A percentile compares a stretch with the other conserved stretches of the same genome.
Conservation (phyloP, 129 eudicot genomes). For the Glebionis coronaria region DNA sequence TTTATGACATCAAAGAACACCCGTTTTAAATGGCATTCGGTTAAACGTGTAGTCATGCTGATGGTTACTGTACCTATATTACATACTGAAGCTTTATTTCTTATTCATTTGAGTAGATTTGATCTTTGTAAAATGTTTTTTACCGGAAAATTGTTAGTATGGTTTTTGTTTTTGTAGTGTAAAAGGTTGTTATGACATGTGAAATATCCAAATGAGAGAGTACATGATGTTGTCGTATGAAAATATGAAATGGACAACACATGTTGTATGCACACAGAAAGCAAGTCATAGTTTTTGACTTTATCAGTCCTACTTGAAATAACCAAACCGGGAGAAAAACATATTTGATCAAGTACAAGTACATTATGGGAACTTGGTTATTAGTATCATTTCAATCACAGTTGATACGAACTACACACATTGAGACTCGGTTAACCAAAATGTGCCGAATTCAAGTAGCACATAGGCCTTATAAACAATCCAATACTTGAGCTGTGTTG, state of each 20-base stretch:
- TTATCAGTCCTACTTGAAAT: background rate
- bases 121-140: background rate
- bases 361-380: background rate
- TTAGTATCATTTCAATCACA: background rate
- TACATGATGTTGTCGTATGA: constrained; percentile 24
- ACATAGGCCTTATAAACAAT: background rate
- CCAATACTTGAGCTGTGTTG: background rate
- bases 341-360: constrained; percentile 2
- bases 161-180: constrained; percentile 19
- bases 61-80: background rate
- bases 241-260: constrained; percentile 23
- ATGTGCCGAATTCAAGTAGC: background rate
- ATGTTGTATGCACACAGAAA: background rate
- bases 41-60: background rate
- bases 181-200: constrained; percentile 28
- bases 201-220: constrained; percentile 14
- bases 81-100: constrained; percentile 1
- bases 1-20: background rate
- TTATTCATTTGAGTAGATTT: background rate
- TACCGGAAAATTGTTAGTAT: constrained; percentile 2
- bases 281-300: background rate
- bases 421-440: no score
- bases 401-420: background rate
- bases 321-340: constrained; percentile 1
- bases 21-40: background rate